These are phyloP conservation scores for Cytospora mali DNA, from an alignment of 2,329 filamentous ascomycete species.

Conservation along the genomic window DNA sequence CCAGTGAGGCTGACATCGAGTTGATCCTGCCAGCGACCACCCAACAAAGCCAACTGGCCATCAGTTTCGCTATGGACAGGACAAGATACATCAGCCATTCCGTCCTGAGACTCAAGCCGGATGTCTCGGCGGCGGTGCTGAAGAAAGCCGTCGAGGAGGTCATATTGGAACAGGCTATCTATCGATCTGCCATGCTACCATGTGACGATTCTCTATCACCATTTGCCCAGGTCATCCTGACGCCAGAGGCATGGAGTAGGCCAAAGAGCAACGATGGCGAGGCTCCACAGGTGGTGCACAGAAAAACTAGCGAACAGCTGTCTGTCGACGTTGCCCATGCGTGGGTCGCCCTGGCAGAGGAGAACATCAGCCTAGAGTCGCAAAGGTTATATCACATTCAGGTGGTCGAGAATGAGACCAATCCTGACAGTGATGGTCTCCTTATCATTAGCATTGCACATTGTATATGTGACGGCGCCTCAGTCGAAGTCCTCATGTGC, in stretches of 20 bases:
- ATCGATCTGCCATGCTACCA: conserved; percentile 38
- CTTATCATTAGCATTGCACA: conserved; percentile 41
- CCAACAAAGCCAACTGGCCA: conserved; percentile 40
- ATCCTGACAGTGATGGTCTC: conserved; percentile 7
- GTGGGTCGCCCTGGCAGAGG: conserved; percentile 28
- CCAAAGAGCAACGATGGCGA: conserved; percentile 26
- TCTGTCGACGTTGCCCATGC: conserved; percentile 24
- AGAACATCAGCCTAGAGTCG: conserved; percentile 31
- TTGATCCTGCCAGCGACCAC: conserved; percentile 39
- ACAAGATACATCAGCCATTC: conserved; percentile 40
- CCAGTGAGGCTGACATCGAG: conserved; percentile 30
- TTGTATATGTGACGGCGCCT: conserved; percentile 42
- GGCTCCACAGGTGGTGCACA: conserved; percentile 8
- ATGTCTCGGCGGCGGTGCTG: conserved; percentile 32
- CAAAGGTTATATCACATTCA: conserved; percentile 30
- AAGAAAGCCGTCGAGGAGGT: conserved; percentile 34
- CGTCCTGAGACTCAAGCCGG: conserved; percentile 33
- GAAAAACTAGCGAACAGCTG: neutral
- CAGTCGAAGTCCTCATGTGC: conserved; percentile 38
- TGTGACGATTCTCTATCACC: conserved; percentile 39
- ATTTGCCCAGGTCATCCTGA: conserved; percentile 40
- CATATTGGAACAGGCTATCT: conserved; percentile 36
- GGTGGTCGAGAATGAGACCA: conserved; percentile 31
- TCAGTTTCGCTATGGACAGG: conserved; percentile 37
- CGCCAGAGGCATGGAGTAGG: conserved; percentile 22